A percentile compares a stretch with the other conserved stretches of the same genome.
phyloP scores from a whole-genome alignment of 192 early-diverging fungal genomes.

The Linderina pennispora region DNA sequence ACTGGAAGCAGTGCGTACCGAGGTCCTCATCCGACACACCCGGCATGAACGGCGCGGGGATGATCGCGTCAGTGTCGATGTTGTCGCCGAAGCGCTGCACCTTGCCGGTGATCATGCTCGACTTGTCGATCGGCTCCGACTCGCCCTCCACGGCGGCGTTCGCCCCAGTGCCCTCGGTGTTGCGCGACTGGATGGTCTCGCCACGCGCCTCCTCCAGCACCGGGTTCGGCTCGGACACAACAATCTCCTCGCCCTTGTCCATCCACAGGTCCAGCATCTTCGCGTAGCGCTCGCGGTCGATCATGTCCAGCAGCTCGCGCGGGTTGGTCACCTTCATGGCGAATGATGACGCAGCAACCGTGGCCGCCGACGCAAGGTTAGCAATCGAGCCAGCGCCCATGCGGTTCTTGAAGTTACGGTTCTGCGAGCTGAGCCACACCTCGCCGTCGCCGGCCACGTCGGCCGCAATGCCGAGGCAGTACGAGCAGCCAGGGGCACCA shows the following conservation, averaged over 20 bases:
- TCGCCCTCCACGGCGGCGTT: constrained; percentile 1
- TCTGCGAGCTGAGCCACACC: constrained; percentile 78
- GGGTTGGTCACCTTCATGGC: constrained; percentile 68
- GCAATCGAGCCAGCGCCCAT: constrained; percentile 78
- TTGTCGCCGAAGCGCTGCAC: constrained; percentile 72
- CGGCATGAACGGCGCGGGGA: constrained; percentile 72
- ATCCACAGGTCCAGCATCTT: constrained; percentile 63
- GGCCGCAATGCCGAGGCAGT: constrained; percentile 75
- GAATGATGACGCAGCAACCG: constrained; percentile 73
- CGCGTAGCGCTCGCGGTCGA: constrained; percentile 58
- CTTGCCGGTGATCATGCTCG: constrained; percentile 53
- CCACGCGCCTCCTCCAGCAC: constrained; percentile 40
- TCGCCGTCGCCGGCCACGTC: constrained; percentile 73
- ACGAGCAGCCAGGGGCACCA: constrained; percentile 74
- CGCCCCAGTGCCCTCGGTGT: constrained; percentile 20
- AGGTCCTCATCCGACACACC: constrained; percentile 63
- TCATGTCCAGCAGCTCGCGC: constrained; percentile 56
- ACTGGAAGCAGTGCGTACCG: constrained; percentile 64
- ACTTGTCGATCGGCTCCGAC: constrained; percentile 17
- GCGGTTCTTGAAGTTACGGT: constrained; percentile 81
- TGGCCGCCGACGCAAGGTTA: constrained; percentile 71
- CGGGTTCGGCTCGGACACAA: constrained; percentile 62
- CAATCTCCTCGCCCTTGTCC: constrained; percentile 53
- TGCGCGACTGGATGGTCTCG: constrained; percentile 35
- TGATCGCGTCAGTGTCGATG: constrained; percentile 76